Conservation (phyloP, 2,329 filamentous ascomycete genomes). For the Clonostachys byssicola region DNA sequence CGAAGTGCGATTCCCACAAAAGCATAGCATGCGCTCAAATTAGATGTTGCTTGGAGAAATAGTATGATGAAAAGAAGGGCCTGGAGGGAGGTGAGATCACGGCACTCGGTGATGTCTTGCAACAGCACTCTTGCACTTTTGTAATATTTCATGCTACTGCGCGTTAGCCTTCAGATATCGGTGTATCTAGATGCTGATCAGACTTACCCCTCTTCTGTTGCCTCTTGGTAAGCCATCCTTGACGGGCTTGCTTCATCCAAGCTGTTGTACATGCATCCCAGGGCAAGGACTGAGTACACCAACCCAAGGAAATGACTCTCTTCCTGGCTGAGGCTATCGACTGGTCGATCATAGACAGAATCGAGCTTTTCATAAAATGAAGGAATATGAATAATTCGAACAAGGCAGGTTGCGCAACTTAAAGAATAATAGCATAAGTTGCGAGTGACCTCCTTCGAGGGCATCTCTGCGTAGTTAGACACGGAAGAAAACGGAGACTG, state of each 20-base stretch:
- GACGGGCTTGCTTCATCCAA: slow-evolving; percentile 49
- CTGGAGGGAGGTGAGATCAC: slow-evolving; percentile 71
- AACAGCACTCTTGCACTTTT: slow-evolving; percentile 62
- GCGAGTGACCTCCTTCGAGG: slow-evolving; percentile 53
- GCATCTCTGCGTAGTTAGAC: slow-evolving; percentile 59
- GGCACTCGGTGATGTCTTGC: slow-evolving; percentile 63
- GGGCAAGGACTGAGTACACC: slow-evolving; percentile 64
- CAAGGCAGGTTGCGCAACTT: slow-evolving; percentile 51
- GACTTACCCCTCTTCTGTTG: slow-evolving; percentile 52
- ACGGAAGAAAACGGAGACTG: slow-evolving; percentile 57
- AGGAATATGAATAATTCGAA: slow-evolving; percentile 75
- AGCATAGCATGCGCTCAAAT: slow-evolving; percentile 74
- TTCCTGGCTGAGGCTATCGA: slow-evolving; percentile 57
- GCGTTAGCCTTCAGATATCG: neutral
- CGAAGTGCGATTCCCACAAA: slow-evolving; percentile 76
- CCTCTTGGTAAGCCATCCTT: slow-evolving; percentile 39
- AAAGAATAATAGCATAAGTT: slow-evolving; percentile 51
- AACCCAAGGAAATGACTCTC: slow-evolving; percentile 68
- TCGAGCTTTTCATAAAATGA: slow-evolving; percentile 77
- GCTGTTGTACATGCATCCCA: slow-evolving; percentile 68
- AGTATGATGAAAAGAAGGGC: slow-evolving; percentile 76
- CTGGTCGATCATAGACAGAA: slow-evolving; percentile 67
- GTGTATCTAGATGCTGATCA: slow-evolving; percentile 10
- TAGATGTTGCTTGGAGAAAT: slow-evolving; percentile 76
- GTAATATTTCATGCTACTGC: slow-evolving; percentile 67